These are phyloP conservation scores for Alternaria sp. DNA, from an alignment of 2,329 filamentous ascomycete genomes.

Conservation along the genomic window DNA sequence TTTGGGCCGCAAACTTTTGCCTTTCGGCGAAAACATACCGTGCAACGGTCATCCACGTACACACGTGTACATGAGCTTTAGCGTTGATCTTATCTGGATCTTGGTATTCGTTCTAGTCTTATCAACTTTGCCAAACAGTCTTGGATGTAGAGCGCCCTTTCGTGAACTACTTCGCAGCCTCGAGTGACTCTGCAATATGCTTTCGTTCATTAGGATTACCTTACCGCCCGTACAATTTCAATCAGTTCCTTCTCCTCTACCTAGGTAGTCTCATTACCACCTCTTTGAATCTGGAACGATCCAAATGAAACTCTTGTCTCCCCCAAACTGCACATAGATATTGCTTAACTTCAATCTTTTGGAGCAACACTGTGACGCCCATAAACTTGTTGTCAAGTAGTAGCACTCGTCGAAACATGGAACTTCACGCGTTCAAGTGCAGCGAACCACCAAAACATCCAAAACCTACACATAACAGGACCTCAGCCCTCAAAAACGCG, in stretches of 20 bases:
- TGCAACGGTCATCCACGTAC: not conserved
- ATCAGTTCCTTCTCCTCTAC: not conserved
- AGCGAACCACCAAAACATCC: not conserved
- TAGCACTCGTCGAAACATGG: not conserved
- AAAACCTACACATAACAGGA: not conserved
- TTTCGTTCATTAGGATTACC: not conserved
- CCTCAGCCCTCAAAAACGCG: not conserved
- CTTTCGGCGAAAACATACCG: not conserved
- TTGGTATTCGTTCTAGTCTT: not conserved
- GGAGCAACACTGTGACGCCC: rapidly evolving
- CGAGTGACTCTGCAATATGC: not conserved
- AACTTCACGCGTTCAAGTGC: not conserved
- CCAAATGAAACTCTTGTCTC: not conserved
- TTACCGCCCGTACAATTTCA: not conserved
- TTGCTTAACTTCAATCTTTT: not conserved
- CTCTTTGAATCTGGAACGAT: not conserved
- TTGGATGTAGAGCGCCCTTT: not conserved
- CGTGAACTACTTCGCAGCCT: not conserved
- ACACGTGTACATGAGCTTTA: not conserved
- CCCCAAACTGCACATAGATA: too few relatives aligned
- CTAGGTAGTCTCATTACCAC: not conserved
- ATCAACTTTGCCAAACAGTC: not conserved
- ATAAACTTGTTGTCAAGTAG: not conserved
- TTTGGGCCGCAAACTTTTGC: not conserved
- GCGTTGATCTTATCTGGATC: not conserved